Base-by-base conservation (phyloP, 495 filamentous ascomycete genomes). In the Platismatia glauca region DNA sequence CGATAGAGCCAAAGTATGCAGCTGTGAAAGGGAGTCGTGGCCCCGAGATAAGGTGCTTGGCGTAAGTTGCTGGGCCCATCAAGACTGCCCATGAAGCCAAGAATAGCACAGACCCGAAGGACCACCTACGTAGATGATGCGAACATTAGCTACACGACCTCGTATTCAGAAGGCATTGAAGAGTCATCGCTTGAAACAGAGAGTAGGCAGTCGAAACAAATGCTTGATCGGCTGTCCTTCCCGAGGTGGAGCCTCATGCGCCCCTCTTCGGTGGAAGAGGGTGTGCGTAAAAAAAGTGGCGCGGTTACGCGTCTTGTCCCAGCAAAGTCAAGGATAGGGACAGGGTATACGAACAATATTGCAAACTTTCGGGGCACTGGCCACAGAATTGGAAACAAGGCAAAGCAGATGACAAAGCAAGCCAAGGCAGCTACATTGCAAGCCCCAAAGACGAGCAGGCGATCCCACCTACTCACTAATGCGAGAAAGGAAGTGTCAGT, bases 391-490 rank as follows among this genome's bases (percentile, higher is more conserved):
- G 91, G 91, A 76, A 94, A 91, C 37, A 98, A 78, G 71, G 84
- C 84, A 77, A 97, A 95, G 78, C 89, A 95, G 68, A 94, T 81
- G 64, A 94, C 82, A 76, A 98, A 98, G 78, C 95, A 91, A 60
- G 88, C 89, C 64, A 89, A 80, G 58, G 94, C 93, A 58, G 88
- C 93, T 66, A 96, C 72, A 71, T 96, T 97, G 78, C 95, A 95
- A 68, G 85, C 91, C 60, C 81, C 86, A 72, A 97, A 98, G 61
- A 97, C 83, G 69, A 98, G 79, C 71, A 97, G 75, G 57, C 94
- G 89, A 75, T 98, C 94, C 94, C 94, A 97, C 72, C 94, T 84
- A 74, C 90, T 96, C 79, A 98, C 94, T 98, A 60, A 62, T 57
- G 61, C 24, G 41, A 22, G 59, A 41, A 38, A 63, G 60, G 18